Percentiles rank a stretch among this genome's conserved stretches.
Conservation (phyloP, 2,329 filamentous ascomycete species). For the Colletotrichum shisoi region DNA sequence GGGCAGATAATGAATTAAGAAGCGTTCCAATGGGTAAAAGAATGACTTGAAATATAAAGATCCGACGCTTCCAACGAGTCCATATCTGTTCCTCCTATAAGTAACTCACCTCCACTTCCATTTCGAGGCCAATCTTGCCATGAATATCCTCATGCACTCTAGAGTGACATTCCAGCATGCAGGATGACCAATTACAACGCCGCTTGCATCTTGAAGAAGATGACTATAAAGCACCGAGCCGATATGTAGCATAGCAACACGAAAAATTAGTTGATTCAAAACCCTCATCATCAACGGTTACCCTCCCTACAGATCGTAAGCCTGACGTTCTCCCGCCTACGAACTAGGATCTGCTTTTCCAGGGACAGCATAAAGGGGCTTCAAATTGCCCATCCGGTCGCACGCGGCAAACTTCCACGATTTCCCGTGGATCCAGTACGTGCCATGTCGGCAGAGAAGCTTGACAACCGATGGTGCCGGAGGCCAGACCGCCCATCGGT, state of each 20-base stretch:
- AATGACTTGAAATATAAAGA: too few species aligned
- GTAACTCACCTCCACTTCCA: too few species aligned
- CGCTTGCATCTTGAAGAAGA: background rate
- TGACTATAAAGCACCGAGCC: too few species aligned
- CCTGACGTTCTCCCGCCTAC: background rate
- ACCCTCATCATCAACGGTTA: background rate
- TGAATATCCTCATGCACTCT: conserved; percentile 45
- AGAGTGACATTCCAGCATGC: too few species aligned
- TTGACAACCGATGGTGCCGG: conserved; percentile 40
- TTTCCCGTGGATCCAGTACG: conserved; percentile 41
- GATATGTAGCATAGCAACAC: too few species aligned
- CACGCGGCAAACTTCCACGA: conserved; percentile 44
- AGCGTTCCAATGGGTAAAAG: too few species aligned
- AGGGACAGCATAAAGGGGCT: conserved; percentile 43
- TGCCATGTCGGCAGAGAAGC: conserved; percentile 39
- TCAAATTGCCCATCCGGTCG: conserved; percentile 41
- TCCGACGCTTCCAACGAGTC: too few species aligned
- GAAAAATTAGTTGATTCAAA: background rate
- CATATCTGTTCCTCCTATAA: too few species aligned
- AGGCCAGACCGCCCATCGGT: conserved; percentile 45
- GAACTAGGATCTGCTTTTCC: background rate
- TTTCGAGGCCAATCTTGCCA: conserved; percentile 44
- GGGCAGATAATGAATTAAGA: too few species aligned
- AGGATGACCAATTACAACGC: too few species aligned
- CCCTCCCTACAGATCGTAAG: too few species aligned